phyloP scores from a whole-genome alignment of 495 filamentous ascomycete genomes.

The Neurospora hispaniola region DNA sequence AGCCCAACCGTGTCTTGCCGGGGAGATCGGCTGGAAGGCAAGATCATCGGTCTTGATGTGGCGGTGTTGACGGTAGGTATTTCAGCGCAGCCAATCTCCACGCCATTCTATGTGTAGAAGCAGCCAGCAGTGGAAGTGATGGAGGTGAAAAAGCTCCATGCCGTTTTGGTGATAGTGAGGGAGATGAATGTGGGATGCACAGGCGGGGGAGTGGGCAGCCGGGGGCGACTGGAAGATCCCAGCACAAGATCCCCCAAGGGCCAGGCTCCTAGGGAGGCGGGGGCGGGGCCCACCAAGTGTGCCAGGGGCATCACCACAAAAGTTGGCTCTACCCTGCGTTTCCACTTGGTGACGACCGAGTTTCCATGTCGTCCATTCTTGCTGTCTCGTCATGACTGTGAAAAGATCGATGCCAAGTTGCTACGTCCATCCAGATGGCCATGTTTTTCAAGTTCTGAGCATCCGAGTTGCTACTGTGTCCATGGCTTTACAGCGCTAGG shows the following conservation, averaged over 20 bases:
- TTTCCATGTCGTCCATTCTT: background rate
- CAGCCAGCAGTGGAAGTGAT: background rate
- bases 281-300: background rate
- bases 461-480: background rate
- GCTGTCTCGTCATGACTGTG: background rate
- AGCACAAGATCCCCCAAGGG: background rate
- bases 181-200: background rate
- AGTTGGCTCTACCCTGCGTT: background rate
- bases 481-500: background rate
- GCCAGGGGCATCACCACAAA: background rate
- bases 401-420: background rate
- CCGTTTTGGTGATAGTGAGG: background rate
- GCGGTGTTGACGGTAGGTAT: background rate
- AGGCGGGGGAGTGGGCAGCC: background rate
- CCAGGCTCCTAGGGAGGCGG: background rate
- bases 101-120: background rate
- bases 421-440: background rate
- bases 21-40: conserved; percentile 11
- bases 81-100: background rate
- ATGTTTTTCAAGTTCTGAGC: background rate
- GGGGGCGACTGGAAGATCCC: background rate
- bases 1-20: conserved; percentile 4
- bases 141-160: background rate
- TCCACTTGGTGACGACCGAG: background rate
- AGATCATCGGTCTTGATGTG: background rate